These are phyloP conservation scores for Talaromyces sp. DNA, from an alignment of 2,329 filamentous ascomycete species.

Conservation along the genomic window DNA sequence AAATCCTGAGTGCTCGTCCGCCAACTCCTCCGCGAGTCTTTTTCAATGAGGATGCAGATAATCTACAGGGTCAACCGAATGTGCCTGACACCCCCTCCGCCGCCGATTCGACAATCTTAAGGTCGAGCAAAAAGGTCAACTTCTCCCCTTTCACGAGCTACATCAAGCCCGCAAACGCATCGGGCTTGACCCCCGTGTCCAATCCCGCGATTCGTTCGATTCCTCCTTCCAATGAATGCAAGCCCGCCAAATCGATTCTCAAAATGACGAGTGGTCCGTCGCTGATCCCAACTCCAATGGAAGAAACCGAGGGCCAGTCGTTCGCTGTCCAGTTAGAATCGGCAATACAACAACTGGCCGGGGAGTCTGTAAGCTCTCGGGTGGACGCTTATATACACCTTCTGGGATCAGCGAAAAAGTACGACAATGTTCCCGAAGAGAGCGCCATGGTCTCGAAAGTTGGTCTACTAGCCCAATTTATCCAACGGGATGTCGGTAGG, in stretches of 20 bases:
- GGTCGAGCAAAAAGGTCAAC: constrained; percentile 53
- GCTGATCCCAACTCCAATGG: constrained; percentile 34
- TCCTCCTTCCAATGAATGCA: constrained; percentile 45
- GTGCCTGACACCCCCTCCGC: constrained; percentile 33
- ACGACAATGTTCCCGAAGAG: constrained; percentile 72
- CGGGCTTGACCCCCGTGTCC: constrained; percentile 27
- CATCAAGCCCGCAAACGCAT: constrained; percentile 40
- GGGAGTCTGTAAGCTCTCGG: constrained; percentile 63
- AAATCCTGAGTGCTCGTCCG: constrained; percentile 45
- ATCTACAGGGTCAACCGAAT: constrained; percentile 29
- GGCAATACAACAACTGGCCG: constrained; percentile 71
- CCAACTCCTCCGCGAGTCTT: constrained; percentile 50
- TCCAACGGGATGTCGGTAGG: constrained; percentile 70
- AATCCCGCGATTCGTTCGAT: constrained; percentile 29
- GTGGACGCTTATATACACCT: constrained; percentile 84
- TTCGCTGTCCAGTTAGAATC: constrained; percentile 81
- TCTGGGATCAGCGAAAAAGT: constrained; percentile 68
- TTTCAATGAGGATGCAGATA: constrained; percentile 26
- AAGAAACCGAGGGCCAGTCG: constrained; percentile 47
- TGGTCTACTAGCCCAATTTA: constrained; percentile 69
- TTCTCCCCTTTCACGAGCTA: constrained; percentile 56
- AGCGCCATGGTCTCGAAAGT: constrained; percentile 71
- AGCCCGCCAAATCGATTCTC: constrained; percentile 68
- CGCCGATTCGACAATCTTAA: constrained; percentile 28
- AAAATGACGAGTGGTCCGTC: constrained; percentile 53